Base-by-base conservation (phyloP, 2,329 filamentous ascomycete species). In the Colletotrichum sp. region DNA sequence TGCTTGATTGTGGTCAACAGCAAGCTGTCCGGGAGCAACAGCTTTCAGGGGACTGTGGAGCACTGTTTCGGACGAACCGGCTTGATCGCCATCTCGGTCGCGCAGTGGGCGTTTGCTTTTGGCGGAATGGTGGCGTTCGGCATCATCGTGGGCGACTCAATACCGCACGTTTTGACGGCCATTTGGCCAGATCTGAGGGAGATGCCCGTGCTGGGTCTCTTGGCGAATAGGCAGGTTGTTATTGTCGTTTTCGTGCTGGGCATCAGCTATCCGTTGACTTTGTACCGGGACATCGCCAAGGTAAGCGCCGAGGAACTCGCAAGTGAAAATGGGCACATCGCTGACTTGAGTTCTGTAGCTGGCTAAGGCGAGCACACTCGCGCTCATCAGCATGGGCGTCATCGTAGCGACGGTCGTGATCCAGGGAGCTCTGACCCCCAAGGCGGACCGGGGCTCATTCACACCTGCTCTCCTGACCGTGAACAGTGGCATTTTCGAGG, bases 121-220 rank as follows among this genome's bases (percentile, higher is more conserved):
- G 97, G 97, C 72, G 97, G 97, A 78, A 99, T 99, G 97, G 92
- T 99, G 72, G 97, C 97, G 16, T 99, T 99, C 84, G 97, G 96
- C 79, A 96, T 99, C 81, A 98, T 99, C 81, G 94, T 99, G 12
- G 97, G 97, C 75, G 97, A 99, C 84, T 96, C 95, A 1, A 98
- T 99, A 82, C 97, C 97, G 5, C 95, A 96, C 83, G 97, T 99
- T 64, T 84, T 99, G 81, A 87, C 89, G 64, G 95, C 96, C 6
- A 85, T 98, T 7, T 98, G 96, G 87, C 96, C 97, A 0, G 91
- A 91, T 4, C 83, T 99, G 75, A 86, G 87, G 52, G 88, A 92
- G 34, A 92, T 94, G 83, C 92, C 95, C 0, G 94, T 98, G 26
- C 84, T 99, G 21, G 95, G 95, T 84, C 89, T 98, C 72, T 86